Evolutionary conservation across 2,329 filamentous ascomycete species (phyloP).

Genomic region (Botrytis sinoallii): DNA sequence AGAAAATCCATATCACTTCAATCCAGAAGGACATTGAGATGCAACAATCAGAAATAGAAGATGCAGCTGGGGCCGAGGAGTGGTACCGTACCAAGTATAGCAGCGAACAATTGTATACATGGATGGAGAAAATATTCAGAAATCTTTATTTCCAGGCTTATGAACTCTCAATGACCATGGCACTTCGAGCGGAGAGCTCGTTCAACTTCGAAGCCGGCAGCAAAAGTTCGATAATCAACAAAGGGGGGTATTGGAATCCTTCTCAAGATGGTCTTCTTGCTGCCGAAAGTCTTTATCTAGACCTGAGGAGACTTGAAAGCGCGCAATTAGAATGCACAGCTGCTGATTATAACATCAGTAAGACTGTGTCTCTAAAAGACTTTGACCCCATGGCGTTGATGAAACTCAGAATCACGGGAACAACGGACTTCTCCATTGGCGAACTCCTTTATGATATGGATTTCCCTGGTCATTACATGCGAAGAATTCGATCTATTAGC

Average conservation of each 20-base stretch:
- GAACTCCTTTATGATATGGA: slow-evolving; percentile 22
- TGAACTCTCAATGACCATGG: background rate
- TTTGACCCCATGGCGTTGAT: slow-evolving; percentile 17
- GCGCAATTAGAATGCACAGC: slow-evolving; percentile 2
- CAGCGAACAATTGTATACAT: background rate
- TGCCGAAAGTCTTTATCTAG: slow-evolving; percentile 11
- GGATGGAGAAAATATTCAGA: background rate
- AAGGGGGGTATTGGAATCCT: slow-evolving; percentile 4
- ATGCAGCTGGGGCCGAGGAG: background rate
- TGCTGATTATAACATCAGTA: slow-evolving; percentile 18
- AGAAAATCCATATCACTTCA: background rate
- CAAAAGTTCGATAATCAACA: background rate
- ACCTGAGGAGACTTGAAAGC: slow-evolving; percentile 7
- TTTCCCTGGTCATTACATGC: slow-evolving; percentile 21
- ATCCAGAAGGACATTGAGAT: slow-evolving; percentile 1
- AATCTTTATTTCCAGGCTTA: background rate
- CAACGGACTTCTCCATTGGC: slow-evolving; percentile 17
- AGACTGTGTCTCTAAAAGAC: slow-evolving; percentile 5
- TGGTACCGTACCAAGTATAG: slow-evolving; percentile 6
- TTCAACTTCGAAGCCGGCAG: background rate
- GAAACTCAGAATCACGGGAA: slow-evolving; percentile 12
- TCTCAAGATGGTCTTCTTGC: slow-evolving; percentile 18
- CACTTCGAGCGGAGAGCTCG: background rate
- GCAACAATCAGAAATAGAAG: background rate
- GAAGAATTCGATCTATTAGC: slow-evolving; percentile 13